Base-by-base conservation (phyloP, 257 asterid species). In the Leonotis leonurus region DNA sequence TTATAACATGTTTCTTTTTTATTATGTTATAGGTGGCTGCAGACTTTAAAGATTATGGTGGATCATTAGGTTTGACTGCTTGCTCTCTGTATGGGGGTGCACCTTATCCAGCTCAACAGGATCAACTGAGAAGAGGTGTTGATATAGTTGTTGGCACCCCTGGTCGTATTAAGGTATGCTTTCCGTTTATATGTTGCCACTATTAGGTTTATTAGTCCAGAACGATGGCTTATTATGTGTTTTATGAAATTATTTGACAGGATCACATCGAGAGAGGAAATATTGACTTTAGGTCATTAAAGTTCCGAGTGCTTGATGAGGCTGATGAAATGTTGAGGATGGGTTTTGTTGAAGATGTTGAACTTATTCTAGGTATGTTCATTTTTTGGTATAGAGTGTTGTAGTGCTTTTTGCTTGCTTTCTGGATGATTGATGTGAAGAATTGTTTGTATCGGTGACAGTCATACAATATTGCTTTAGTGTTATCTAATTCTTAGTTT, bases 301-400 rank as follows among this genome's bases (percentile, higher is more conserved):
- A 82, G 83, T 93, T 93, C 69, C 91, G 99, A 27, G 96, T 89
- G 3, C 99, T 93, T 69, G 99, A 93, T 25, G 99, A 93, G 78
- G 96, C 96, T 55, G 99, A 93, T 87, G 99, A 93, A 76, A 93
- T 93, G 99, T 71, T 93, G 80, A 85, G 90, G 74, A 93, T 93
- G 95, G 99, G 99, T 58, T 93, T 93, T 77, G 99, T 93, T 61
- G 99, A 93, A 13, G 99, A 93, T 41, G 99, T 93, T 68, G 99
- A 93, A 75, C 83, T 93, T 48, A 89, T 93, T 80, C 88, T 93
- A 39, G 96, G 99, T 92, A 81, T 32, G 76, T 29, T 20, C 1
- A 45, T 17, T 2, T 50, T 24, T 37, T 26, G 16, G 25, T 2
- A 11, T 20, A 14, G 24, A 7, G 8, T 40, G 22, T 32, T 20